These are phyloP conservation scores for Discostella stelligera DNA, from an alignment of 352 stramenopile species.

Conservation along the genomic window DNA sequence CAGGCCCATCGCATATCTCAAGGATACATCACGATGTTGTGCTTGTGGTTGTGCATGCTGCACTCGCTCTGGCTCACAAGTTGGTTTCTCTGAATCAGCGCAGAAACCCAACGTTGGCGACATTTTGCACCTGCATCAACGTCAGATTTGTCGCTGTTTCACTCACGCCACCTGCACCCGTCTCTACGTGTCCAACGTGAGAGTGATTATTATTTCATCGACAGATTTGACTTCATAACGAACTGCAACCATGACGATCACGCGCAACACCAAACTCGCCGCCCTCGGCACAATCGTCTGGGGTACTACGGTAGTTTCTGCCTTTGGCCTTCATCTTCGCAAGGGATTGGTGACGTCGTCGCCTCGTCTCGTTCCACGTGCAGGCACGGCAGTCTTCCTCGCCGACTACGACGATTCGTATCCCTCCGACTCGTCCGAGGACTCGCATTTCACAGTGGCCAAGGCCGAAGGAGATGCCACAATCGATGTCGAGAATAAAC, in stretches of 20 bases:
- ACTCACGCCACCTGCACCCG: no score
- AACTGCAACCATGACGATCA: constrained; percentile 20
- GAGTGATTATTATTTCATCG: no score
- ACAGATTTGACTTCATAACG: no score
- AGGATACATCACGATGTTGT: no score
- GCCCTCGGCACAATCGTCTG: constrained; percentile 22
- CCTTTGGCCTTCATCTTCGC: constrained; percentile 6
- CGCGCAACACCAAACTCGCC: constrained; percentile 21
- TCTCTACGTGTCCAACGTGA: no score
- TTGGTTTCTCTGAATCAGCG: no score
- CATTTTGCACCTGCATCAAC: no score
- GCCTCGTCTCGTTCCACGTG: constrained; percentile 4
- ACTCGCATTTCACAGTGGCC: constrained; percentile 44
- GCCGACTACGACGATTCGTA: constrained; percentile 52
- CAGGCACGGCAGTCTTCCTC: not conserved
- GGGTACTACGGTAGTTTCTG: constrained; percentile 9
- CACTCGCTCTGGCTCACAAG: no score
- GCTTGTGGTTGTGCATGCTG: no score
- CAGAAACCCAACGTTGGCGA: no score
- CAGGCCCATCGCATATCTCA: no score
- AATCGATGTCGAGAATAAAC: constrained; percentile 61
- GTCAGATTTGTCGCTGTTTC: no score
- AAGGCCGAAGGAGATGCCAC: constrained; percentile 25
- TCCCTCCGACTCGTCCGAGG: constrained; percentile 50
- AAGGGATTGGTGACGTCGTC: not conserved